Conservation (phyloP, 371 early-diverging fungal species). For the Mortierella sp. region DNA sequence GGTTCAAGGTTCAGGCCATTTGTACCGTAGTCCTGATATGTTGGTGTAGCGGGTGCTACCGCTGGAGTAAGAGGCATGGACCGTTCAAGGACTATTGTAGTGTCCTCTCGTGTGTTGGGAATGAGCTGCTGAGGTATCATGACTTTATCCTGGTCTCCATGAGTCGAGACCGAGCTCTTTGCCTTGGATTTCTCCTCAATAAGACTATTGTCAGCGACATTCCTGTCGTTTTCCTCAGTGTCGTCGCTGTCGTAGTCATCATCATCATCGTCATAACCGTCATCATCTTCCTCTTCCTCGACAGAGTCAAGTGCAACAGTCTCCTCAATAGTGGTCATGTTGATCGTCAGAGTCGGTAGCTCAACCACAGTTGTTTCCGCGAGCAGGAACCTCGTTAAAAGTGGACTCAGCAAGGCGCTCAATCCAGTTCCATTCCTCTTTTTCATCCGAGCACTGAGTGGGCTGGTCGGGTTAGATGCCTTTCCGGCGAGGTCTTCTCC, state of each 20-base stretch:
- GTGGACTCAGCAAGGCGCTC: constrained; percentile 31
- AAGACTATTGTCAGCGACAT: background rate
- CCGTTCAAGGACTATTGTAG: constrained; percentile 12
- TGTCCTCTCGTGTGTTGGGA: background rate
- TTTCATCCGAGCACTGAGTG: constrained; percentile 21
- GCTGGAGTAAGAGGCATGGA: constrained; percentile 8
- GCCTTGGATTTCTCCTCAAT: background rate
- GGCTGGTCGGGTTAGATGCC: constrained; percentile 18
- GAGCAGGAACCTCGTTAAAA: constrained; percentile 27
- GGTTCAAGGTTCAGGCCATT: background rate
- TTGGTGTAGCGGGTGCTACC: background rate
- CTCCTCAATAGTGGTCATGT: constrained; percentile 40
- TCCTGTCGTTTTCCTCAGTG: background rate
- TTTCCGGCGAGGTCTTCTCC: constrained; percentile 4
- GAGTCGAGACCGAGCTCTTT: background rate
- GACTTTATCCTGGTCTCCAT: too few species aligned
- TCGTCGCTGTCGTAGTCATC: background rate
- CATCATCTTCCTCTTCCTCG: constrained; percentile 28
- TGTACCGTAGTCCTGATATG: background rate
- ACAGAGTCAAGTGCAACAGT: constrained; percentile 10
- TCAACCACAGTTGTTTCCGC: constrained; percentile 40
- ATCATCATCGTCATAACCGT: constrained; percentile 6
- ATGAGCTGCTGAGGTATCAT: background rate
- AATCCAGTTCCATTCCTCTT: constrained; percentile 41
- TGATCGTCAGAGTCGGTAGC: constrained; percentile 43